Percentiles rank a stretch among this genome's conserved stretches.
Evolutionary conservation across 2,329 filamentous ascomycete species (phyloP).

Genomic region (Apiospora malaysiana): DNA sequence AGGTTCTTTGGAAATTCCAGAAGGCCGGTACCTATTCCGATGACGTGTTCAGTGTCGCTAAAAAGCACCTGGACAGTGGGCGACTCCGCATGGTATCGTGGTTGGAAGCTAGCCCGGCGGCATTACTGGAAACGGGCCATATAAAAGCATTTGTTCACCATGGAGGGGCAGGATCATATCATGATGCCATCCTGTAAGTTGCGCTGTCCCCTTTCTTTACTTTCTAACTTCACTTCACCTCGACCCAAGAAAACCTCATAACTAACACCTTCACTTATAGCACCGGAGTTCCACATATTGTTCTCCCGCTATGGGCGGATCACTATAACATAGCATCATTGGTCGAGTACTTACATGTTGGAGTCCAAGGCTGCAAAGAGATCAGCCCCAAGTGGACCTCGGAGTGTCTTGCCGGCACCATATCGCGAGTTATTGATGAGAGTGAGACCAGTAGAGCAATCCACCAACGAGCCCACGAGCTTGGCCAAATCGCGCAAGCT

Average conservation of each 20-base stretch:
- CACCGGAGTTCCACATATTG: not conserved
- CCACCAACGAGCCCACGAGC: not conserved
- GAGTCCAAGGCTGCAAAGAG: not conserved
- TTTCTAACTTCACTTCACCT: too few species aligned
- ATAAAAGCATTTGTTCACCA: not conserved
- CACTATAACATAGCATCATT: constrained; percentile 3
- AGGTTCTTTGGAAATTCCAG: not conserved
- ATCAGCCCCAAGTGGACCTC: not conserved
- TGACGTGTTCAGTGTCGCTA: not conserved
- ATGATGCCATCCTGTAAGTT: not conserved
- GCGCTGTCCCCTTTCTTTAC: not conserved
- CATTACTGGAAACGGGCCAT: not conserved
- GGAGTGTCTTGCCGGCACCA: not conserved
- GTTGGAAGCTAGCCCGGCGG: not conserved
- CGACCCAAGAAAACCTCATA: too few species aligned
- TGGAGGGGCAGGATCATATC: not conserved
- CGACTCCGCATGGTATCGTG: not conserved
- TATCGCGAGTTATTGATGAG: not conserved
- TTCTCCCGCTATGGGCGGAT: constrained; percentile 5
- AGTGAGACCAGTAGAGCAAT: not conserved
- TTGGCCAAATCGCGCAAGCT: not conserved
- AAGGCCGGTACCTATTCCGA: not conserved
- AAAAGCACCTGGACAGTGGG: not conserved
- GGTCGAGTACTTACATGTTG: not conserved
- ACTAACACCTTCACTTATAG: too few species aligned